phyloP scores from a whole-genome alignment of 352 stramenopile genomes.

The Globisporangium nodosum region DNA sequence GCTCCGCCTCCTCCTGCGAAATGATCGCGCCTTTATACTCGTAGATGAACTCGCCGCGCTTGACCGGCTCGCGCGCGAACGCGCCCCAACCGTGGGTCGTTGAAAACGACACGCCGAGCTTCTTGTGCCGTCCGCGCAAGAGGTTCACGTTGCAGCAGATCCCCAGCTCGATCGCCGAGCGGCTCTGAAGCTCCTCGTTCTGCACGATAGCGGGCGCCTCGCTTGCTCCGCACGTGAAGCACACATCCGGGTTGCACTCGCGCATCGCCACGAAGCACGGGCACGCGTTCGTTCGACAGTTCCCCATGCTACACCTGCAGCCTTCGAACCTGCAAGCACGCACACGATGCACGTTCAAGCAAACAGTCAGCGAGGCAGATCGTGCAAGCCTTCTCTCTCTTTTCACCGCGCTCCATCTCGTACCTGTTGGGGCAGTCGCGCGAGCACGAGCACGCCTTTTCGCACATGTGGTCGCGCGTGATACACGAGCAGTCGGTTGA shows the following conservation, averaged over 20 bases:
- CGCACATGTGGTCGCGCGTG: constrained; percentile 69
- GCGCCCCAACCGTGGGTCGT: constrained; percentile 59
- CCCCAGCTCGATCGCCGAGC: constrained; percentile 33
- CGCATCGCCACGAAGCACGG: constrained; percentile 52
- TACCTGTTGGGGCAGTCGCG: constrained; percentile 68
- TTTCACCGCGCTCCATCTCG: background rate
- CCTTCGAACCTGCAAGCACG: constrained; percentile 30
- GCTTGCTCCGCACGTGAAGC: constrained; percentile 49
- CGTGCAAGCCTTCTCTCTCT: background rate
- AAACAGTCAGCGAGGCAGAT: background rate
- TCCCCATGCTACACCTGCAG: constrained; percentile 47
- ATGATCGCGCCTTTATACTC: constrained; percentile 61
- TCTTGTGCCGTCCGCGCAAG: constrained; percentile 50
- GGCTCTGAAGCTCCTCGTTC: constrained; percentile 21
- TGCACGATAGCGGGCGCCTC: constrained; percentile 41
- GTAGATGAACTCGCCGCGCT: constrained; percentile 63
- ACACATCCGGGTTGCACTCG: constrained; percentile 58
- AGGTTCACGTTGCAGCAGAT: constrained; percentile 73
- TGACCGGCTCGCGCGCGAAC: constrained; percentile 57
- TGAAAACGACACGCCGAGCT: constrained; percentile 52
- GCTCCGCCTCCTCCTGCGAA: constrained; percentile 67
- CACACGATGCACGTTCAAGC: background rate
- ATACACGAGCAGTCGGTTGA: constrained; percentile 63
- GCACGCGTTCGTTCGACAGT: constrained; percentile 59
- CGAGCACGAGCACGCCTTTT: constrained; percentile 81